Evolutionary conservation across 2,329 filamentous ascomycete species (phyloP).

Genomic region (Ceratocystis ficicola): DNA sequence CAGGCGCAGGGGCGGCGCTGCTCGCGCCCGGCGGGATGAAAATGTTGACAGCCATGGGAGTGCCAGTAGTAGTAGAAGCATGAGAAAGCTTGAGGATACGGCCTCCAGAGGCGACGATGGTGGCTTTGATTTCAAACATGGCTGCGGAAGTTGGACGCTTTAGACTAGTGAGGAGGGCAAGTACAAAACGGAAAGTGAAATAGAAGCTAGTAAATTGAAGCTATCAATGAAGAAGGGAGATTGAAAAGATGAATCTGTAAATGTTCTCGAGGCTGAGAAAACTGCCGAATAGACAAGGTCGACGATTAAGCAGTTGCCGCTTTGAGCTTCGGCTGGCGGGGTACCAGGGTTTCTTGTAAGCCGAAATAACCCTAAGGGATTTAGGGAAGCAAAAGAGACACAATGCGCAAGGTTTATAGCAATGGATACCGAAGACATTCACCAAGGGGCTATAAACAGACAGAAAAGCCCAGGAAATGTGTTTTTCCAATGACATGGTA

Average conservation of each 20-base stretch:
- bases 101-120: slow-evolving; percentile 84
- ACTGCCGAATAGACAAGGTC: neutral
- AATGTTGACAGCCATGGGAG: slow-evolving; percentile 85
- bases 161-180: neutral
- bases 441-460: neutral
- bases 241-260: neutral
- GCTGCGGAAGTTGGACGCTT: slow-evolving; percentile 28
- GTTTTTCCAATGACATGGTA: neutral
- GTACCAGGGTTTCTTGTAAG: slow-evolving; percentile 6
- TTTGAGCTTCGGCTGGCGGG: slow-evolving; percentile 5
- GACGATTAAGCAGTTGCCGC: neutral
- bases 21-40: slow-evolving; percentile 69
- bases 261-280: neutral
- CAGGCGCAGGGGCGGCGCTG: slow-evolving; percentile 47
- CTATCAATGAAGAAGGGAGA: neutral
- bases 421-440: neutral
- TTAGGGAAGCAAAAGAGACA: neutral
- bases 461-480: neutral
- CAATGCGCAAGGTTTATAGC: neutral
- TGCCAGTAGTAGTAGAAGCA: slow-evolving; percentile 63
- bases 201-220: neutral
- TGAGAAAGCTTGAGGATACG: slow-evolving; percentile 91
- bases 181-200: neutral
- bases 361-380: neutral
- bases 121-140: slow-evolving; percentile 80